A percentile compares a stretch with the other conserved stretches of the same genome.
Evolutionary conservation across 2,329 filamentous ascomycete species (phyloP).

Genomic region (Chrysosporium queenslandicum): DNA sequence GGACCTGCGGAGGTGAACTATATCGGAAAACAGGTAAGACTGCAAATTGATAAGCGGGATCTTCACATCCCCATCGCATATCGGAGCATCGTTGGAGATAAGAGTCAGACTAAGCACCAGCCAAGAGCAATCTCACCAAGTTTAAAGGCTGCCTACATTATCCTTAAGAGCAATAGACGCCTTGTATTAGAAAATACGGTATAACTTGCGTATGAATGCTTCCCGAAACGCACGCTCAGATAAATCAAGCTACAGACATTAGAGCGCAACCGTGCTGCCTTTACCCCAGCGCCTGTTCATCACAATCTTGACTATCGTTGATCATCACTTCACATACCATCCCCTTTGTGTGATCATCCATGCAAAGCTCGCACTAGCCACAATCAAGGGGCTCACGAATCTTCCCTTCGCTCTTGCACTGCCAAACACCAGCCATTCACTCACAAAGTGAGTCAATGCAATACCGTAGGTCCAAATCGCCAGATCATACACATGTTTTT

Average conservation of each 20-base stretch:
- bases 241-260: too few relatives aligned
- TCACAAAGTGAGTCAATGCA: slow-evolving; percentile 66
- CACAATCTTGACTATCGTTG: not conserved
- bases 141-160: not conserved
- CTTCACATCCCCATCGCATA: not conserved
- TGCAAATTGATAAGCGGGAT: not conserved
- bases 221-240: too few relatives aligned
- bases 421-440: slow-evolving; percentile 70
- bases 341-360: slow-evolving; percentile 55
- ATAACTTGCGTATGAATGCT: not conserved
- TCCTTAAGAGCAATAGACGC: not conserved
- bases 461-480: slow-evolving; percentile 72
- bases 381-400: slow-evolving; percentile 49
- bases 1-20: slow-evolving; percentile 66
- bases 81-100: not conserved
- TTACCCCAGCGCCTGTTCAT: too few relatives aligned
- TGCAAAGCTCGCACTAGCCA: slow-evolving; percentile 45
- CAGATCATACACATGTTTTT: slow-evolving; percentile 65
- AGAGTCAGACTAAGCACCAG: not conserved
- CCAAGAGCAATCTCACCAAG: not conserved
- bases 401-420: slow-evolving; percentile 57
- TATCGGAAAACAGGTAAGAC: slow-evolving; percentile 56
- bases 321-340: slow-evolving; percentile 24
- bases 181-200: not conserved
- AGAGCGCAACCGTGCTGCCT: too few relatives aligned